Percentiles rank a stretch among this genome's conserved stretches.
Conservation (phyloP, 495 filamentous ascomycete species). For the Cercophora sp. region DNA sequence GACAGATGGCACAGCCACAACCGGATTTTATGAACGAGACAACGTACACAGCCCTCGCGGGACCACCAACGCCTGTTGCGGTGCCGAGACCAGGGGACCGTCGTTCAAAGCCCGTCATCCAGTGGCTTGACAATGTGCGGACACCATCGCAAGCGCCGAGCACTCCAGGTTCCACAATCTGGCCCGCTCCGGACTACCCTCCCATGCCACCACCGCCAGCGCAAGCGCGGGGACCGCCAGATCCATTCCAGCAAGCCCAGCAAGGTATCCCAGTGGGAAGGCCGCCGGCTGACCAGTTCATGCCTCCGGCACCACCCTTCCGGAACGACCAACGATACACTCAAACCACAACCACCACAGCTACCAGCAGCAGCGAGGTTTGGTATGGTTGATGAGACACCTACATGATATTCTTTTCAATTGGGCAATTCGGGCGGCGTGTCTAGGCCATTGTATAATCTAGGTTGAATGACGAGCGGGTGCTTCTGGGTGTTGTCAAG, state of each 20-base stretch:
- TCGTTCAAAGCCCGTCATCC: constrained; percentile 15
- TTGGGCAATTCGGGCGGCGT: too few species aligned
- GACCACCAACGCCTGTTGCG: constrained; percentile 10
- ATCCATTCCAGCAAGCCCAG: background rate
- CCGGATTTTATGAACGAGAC: constrained; percentile 19
- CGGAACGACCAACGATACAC: constrained; percentile 12
- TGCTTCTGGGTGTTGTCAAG: too few species aligned
- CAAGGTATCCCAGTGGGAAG: background rate
- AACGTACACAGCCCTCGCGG: constrained; percentile 17
- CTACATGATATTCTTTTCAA: too few species aligned
- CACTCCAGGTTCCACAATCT: background rate
- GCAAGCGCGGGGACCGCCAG: background rate
- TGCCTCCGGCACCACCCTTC: constrained; percentile 13
- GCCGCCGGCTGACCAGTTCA: background rate
- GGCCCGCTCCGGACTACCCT: constrained; percentile 13
- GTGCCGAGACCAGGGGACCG: background rate
- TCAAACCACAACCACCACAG: constrained; percentile 18
- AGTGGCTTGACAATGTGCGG: constrained; percentile 18
- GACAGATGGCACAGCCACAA: background rate
- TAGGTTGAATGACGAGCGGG: too few species aligned
- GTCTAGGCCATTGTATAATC: too few species aligned
- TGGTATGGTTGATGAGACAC: constrained; percentile 58
- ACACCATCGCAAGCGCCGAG: constrained; percentile 15
- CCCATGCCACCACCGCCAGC: constrained; percentile 4
- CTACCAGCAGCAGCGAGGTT: constrained; percentile 28